Evolutionary conservation across 306 rosid species (phyloP), one percentile per base, ranked within the genome.

Genomic region (Fragaria vesca): DNA sequence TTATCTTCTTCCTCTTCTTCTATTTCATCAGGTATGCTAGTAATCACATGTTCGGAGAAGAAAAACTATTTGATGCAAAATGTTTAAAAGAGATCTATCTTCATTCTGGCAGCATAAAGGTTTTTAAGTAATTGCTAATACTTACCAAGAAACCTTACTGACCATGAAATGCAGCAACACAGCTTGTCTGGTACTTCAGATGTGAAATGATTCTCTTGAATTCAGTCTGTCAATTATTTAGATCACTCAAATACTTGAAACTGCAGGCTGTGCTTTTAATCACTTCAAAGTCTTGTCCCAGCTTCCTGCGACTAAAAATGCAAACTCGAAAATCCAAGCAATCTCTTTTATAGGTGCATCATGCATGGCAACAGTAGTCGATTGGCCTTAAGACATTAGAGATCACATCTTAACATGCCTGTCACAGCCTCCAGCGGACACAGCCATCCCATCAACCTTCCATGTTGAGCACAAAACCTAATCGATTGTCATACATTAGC

Each of bases 361-460:
- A 63, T 94, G 98, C 98, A 94, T 88, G 43, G 94, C 96, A 51
- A 90, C 92, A 43, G 98, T 89, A 85, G 86, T 28, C 15, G 97
- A 79, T 71, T 94, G 96, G 70, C 91, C 90, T 61, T 93, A 96
- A 42, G 97, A 88, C 45, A 77, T 50, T 71, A 91, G 86, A 34
- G 98, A 91, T 95, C 98, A 94, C 97, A 94, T 94, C 81, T 94
- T 92, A 30, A 85, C 98, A 85, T 94, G 98, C 82, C 92, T 94
- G 78, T 94, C 96, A 43, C 98, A 94, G 15, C 98, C 95, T 77
- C 96, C 98, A 60, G 98, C 89, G 79, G 90, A 94, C 61, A 92
- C 96, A 0, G 98, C 87, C 1, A 91, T 88, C 66, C 96, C 98
- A 84, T 94, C 98, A 73, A 92, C 98, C 85, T 94, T 94, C 98